Conservation (phyloP, 306 rosid genomes). For the Oxytropis ochrocephala region DNA sequence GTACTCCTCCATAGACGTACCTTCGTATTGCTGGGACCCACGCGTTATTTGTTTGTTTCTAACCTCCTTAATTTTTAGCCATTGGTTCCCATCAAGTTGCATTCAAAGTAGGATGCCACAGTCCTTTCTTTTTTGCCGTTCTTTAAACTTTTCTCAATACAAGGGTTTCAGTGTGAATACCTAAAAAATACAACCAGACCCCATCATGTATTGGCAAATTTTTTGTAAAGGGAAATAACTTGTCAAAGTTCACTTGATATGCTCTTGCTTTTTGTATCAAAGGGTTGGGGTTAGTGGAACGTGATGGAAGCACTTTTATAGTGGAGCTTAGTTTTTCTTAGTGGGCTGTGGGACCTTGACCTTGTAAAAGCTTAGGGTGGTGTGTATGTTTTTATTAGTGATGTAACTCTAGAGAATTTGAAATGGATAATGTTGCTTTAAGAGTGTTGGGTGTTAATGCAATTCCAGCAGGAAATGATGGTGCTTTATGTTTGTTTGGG, state of each 20-base stretch:
- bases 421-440: conserved; percentile 50
- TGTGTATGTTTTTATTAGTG: conserved; percentile 28
- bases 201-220: conserved; percentile 49
- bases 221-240: conserved; percentile 49
- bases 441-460: conserved; percentile 22
- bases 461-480: conserved; percentile 34
- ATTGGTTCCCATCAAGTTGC: conserved; percentile 51
- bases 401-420: conserved; percentile 37
- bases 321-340: conserved; percentile 47
- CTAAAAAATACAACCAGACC: conserved; percentile 41
- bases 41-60: conserved; percentile 32
- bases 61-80: conserved; percentile 38
- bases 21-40: conserved; percentile 43
- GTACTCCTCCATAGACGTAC: conserved; percentile 60
- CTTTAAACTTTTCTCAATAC: conserved; percentile 54
- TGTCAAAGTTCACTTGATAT: conserved; percentile 69
- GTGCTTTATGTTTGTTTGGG: conserved; percentile 30
- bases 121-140: conserved; percentile 39
- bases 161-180: conserved; percentile 66
- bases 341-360: conserved; percentile 95
- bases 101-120: conserved; percentile 90
- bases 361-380: conserved; percentile 43
- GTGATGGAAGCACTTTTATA: conserved; percentile 59
- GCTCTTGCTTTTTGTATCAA: conserved; percentile 47
- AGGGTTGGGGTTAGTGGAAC: conserved; percentile 70